Conservation (phyloP, 192 early-diverging fungal species). For the Mortierella alpina region DNA sequence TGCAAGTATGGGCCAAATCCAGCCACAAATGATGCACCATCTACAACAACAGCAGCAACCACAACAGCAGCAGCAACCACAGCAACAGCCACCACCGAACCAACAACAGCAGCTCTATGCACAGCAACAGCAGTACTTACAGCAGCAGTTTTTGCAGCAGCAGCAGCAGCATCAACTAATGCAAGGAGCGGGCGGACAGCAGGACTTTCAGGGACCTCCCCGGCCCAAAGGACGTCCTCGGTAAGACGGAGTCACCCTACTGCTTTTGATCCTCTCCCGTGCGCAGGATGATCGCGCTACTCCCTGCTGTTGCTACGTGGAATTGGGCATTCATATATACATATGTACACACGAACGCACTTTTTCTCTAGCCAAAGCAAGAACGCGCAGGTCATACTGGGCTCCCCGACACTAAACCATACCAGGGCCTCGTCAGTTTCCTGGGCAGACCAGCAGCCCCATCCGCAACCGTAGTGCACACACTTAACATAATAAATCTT, state of each 20-base stretch:
- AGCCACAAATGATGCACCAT: constrained; percentile 49
- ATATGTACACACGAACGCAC: too few species aligned
- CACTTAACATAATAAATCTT: background rate
- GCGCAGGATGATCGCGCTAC: too few species aligned
- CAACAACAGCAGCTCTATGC: constrained; percentile 21
- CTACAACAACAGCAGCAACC: constrained; percentile 24
- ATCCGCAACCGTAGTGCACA: constrained; percentile 17
- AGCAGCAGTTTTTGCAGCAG: constrained; percentile 23
- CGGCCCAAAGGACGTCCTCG: constrained; percentile 51
- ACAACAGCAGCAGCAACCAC: constrained; percentile 13
- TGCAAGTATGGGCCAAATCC: constrained; percentile 35
- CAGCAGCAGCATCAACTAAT: constrained; percentile 36
- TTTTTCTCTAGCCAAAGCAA: constrained; percentile 34
- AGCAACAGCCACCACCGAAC: constrained; percentile 15
- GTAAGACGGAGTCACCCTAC: constrained; percentile 13
- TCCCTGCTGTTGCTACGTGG: too few species aligned
- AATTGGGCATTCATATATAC: too few species aligned
- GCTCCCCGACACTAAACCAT: constrained; percentile 34
- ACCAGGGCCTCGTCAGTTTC: constrained; percentile 34
- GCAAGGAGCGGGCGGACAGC: constrained; percentile 15
- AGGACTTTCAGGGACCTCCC: constrained; percentile 43
- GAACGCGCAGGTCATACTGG: constrained; percentile 34
- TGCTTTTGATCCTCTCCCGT: background rate
- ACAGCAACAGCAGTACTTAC: constrained; percentile 20
- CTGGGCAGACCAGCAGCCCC: constrained; percentile 47